Conservation (phyloP, 1,139 yeast species). For the Sugiyamaella xylanicola region DNA sequence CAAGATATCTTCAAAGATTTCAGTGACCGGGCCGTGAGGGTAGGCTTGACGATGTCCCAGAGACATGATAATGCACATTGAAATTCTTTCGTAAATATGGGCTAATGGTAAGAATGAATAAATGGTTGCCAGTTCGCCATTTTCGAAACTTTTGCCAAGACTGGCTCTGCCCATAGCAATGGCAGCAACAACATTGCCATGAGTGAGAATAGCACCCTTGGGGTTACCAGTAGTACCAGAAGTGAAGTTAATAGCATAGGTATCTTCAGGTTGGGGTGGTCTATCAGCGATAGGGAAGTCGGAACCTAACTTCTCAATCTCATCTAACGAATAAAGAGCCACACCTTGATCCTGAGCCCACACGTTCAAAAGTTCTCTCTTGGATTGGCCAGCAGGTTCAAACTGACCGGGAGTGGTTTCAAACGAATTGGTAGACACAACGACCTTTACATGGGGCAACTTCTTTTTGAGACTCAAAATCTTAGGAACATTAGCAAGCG, state of each 20-base stretch:
- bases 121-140: constrained; percentile 36
- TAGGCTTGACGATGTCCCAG: constrained; percentile 48
- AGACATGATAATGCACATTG: constrained; percentile 30
- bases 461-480: constrained; percentile 47
- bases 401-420: constrained; percentile 25
- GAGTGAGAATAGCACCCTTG: constrained; percentile 70
- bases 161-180: constrained; percentile 41
- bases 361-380: constrained; percentile 35
- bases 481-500: constrained; percentile 51
- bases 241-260: constrained; percentile 72
- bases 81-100: constrained; percentile 62
- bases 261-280: constrained; percentile 57
- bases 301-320: constrained; percentile 59
- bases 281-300: constrained; percentile 49
- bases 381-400: constrained; percentile 60
- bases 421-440: constrained; percentile 55
- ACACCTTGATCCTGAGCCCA: constrained; percentile 45
- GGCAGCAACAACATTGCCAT: constrained; percentile 56
- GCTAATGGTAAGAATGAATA: constrained; percentile 64
- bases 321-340: constrained; percentile 51
- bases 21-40: constrained; percentile 49
- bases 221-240: constrained; percentile 79
- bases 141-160: constrained; percentile 31
- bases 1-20: constrained; percentile 58
- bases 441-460: constrained; percentile 46